Percentiles rank a stretch among this genome's conserved stretches.
Conservation (phyloP, 2,329 filamentous ascomycete species). For the Fusarium staphyleae region DNA sequence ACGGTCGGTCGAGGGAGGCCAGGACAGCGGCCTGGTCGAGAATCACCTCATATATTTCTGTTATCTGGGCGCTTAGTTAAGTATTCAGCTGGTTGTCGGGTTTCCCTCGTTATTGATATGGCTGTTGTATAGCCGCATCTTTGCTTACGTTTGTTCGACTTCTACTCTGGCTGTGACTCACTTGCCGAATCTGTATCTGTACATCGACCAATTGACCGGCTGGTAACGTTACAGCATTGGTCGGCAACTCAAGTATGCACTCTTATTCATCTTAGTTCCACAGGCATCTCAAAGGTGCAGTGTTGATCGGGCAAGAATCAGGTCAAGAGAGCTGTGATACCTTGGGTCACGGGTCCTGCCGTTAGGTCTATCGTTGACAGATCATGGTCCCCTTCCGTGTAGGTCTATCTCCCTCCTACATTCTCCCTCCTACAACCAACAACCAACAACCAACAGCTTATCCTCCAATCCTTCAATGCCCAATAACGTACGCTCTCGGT, state of each 20-base stretch:
- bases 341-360: too few species aligned
- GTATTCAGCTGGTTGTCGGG: neutral
- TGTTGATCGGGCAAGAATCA: too few species aligned
- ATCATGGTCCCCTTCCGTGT: conserved; percentile 41
- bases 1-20: too few species aligned
- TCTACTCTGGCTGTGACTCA: too few species aligned
- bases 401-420: conserved; percentile 47
- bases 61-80: neutral
- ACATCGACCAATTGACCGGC: too few species aligned
- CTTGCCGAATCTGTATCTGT: too few species aligned
- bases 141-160: neutral
- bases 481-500: conserved; percentile 16
- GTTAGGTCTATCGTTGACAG: too few species aligned
- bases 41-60: too few species aligned
- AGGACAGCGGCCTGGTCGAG: too few species aligned
- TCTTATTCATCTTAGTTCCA: too few species aligned
- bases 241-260: neutral
- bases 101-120: neutral
- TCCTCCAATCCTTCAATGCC: conserved; percentile 48
- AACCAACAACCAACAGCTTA: conserved; percentile 31
- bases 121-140: neutral
- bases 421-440: conserved; percentile 44
- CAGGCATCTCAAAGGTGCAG: too few species aligned
- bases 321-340: too few species aligned
- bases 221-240: conserved; percentile 5